Percentiles rank a stretch among this genome's conserved stretches.
phyloP scores from a whole-genome alignment of 106 monocot genomes.

The Ottelia alismoides region DNA sequence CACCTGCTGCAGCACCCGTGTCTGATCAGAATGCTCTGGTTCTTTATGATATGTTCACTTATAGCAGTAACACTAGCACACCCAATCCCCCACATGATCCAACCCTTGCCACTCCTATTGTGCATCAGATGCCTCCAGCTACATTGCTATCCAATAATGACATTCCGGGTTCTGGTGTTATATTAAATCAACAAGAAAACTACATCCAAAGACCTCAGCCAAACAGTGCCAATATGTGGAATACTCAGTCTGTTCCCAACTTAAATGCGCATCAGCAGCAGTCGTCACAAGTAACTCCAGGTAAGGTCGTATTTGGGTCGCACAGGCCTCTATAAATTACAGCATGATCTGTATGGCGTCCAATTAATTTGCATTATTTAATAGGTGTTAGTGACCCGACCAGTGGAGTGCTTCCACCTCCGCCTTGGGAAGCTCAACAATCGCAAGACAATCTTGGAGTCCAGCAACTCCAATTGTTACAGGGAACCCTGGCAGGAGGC shows the following conservation, averaged over 20 bases:
- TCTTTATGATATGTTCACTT: conserved; percentile 75
- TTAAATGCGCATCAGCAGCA: conserved; percentile 27
- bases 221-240: conserved; percentile 36
- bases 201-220: conserved; percentile 24
- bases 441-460: conserved; percentile 9
- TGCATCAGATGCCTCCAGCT: conserved; percentile 20
- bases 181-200: conserved; percentile 14
- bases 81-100: too few species aligned
- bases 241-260: conserved; percentile 19
- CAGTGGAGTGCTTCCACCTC: conserved; percentile 47
- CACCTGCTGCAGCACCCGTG: conserved; percentile 27
- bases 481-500: conserved; percentile 17
- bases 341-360: too few species aligned
- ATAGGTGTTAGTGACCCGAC: conserved; percentile 36
- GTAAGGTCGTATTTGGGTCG: too few species aligned
- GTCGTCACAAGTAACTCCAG: too few species aligned
- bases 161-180: conserved; percentile 1
- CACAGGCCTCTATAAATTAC: too few species aligned
- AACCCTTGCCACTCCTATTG: conserved; percentile 14
- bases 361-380: background rate
- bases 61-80: conserved; percentile 25
- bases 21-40: conserved; percentile 67
- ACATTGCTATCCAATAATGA: conserved; percentile 39
- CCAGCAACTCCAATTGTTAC: conserved; percentile 19
- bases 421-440: conserved; percentile 73